These are phyloP conservation scores for Mycena leptocephala DNA, from an alignment of 768 basidiomycete genomes.

Conservation along the genomic window DNA sequence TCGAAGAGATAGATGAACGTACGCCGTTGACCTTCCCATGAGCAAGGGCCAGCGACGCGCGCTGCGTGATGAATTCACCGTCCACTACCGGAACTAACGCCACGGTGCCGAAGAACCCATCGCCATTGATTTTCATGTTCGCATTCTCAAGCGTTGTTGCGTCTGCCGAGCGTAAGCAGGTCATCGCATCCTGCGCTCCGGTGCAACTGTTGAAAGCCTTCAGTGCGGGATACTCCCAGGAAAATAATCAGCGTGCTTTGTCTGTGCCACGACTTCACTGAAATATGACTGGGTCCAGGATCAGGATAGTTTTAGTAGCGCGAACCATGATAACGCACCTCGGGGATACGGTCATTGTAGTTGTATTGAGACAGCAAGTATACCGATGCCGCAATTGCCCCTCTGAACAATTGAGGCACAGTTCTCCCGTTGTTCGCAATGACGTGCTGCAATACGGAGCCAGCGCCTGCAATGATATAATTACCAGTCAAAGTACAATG, in stretches of 20 bases:
- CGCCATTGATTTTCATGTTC: constrained; percentile 35
- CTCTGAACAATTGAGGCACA: constrained; percentile 47
- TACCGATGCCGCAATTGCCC: constrained; percentile 50
- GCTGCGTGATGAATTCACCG: constrained; percentile 51
- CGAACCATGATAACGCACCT: neutral
- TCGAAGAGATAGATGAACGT: constrained; percentile 16
- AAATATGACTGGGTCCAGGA: too few species aligned
- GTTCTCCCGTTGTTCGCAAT: constrained; percentile 51
- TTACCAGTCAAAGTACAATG: neutral
- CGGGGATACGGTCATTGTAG: constrained; percentile 46
- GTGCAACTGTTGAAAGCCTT: constrained; percentile 34
- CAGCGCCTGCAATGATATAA: constrained; percentile 41
- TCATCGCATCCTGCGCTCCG: constrained; percentile 37
- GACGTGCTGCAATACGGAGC: constrained; percentile 51
- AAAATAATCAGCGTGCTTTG: constrained; percentile 33
- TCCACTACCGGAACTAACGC: constrained; percentile 50
- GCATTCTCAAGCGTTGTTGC: constrained; percentile 37
- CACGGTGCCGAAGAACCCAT: constrained; percentile 45
- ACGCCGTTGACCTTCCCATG: constrained; percentile 52
- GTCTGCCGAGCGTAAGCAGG: constrained; percentile 48
- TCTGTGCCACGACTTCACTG: constrained; percentile 35
- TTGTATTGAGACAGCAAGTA: constrained; percentile 48
- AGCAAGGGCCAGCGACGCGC: constrained; percentile 46
- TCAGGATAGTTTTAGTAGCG: too few species aligned
- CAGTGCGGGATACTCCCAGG: neutral